Conservation (phyloP, 2,329 filamentous ascomycete genomes). For the Penicillium sp. region DNA sequence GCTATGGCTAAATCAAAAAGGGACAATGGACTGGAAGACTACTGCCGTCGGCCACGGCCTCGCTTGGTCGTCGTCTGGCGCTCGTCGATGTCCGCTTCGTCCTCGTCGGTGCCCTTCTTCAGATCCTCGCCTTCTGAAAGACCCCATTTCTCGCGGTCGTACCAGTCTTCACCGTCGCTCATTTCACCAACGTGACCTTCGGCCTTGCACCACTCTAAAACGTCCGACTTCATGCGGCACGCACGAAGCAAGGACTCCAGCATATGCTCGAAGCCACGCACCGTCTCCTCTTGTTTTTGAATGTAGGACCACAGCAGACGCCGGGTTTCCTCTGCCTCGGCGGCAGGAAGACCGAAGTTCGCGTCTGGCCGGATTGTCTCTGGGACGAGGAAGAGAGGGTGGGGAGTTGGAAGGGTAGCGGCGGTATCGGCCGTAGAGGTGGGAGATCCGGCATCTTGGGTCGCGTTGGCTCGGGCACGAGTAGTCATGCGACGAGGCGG, state of each 20-base stretch:
- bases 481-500: slow-evolving; percentile 47
- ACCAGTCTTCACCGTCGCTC: slow-evolving; percentile 66
- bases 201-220: slow-evolving; percentile 58
- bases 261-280: slow-evolving; percentile 54
- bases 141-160: slow-evolving; percentile 58
- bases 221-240: slow-evolving; percentile 56
- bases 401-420: slow-evolving; percentile 39
- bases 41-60: slow-evolving; percentile 38
- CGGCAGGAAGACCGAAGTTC: slow-evolving; percentile 54
- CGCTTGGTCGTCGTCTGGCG: slow-evolving; percentile 38
- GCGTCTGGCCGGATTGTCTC: slow-evolving; percentile 48
- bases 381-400: slow-evolving; percentile 57
- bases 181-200: slow-evolving; percentile 62
- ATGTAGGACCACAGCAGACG: slow-evolving; percentile 58
- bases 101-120: slow-evolving; percentile 58
- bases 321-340: slow-evolving; percentile 60
- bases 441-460: slow-evolving; percentile 26
- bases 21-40: slow-evolving; percentile 9
- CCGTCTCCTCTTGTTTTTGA: slow-evolving; percentile 62
- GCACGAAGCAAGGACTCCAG: slow-evolving; percentile 55
- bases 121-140: slow-evolving; percentile 52
- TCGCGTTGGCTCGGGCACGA: slow-evolving; percentile 40
- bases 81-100: slow-evolving; percentile 53
- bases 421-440: slow-evolving; percentile 29
- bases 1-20: slow-evolving; percentile 22